Base-by-base conservation (phyloP, 2,329 filamentous ascomycete genomes). In the Calonectria montana region DNA sequence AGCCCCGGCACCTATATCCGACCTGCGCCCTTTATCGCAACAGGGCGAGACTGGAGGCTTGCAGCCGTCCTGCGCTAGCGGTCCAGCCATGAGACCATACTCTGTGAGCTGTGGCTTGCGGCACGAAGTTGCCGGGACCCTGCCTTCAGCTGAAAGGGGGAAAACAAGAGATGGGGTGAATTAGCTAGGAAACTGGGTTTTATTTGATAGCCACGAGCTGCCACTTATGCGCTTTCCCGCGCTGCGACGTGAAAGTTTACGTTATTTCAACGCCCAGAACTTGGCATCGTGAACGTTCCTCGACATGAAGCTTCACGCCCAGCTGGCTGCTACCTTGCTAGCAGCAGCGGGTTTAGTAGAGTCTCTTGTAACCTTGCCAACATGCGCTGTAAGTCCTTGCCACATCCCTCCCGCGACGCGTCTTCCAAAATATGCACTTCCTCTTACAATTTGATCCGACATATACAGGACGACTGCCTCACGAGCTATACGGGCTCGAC, bases 331-430 rank as follows among this genome's bases (percentile, higher is more conserved):
- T 18, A 47, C 31, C 31, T 10, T 62, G 35, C 61, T 72, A 1
- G 50, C 65, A 18, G 25, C 39, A 25, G 41, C 25, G 6, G 31
- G 35, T 13, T n/a, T 65, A 13, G 59, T 47, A 21, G 23, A 41
- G 37, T 41, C 53, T 12, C 18, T 62, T 6, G 8, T 13, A 21
- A 43, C 23, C 13, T 25, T 65, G 8, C 70, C 70, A 8, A 15
- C 59, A 21, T 72, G 65, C 16, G 65, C 70, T 31, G 70, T 72
- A 65, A 72, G 70, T 69, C 16, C 23, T 13, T 12, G 8, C 2
- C 37, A 2, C 23, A 18, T 10, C 21, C 43, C 12, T 47, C 5
- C 43, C 21, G 3, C 29, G 29, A 39, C 53, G 53, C 53, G 31
- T 21, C 21, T 35, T 21, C 7, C 8, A 6, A 15, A 23, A 18